phyloP scores from a whole-genome alignment of 352 stramenopile species.

The Phytophthora cactorum region DNA sequence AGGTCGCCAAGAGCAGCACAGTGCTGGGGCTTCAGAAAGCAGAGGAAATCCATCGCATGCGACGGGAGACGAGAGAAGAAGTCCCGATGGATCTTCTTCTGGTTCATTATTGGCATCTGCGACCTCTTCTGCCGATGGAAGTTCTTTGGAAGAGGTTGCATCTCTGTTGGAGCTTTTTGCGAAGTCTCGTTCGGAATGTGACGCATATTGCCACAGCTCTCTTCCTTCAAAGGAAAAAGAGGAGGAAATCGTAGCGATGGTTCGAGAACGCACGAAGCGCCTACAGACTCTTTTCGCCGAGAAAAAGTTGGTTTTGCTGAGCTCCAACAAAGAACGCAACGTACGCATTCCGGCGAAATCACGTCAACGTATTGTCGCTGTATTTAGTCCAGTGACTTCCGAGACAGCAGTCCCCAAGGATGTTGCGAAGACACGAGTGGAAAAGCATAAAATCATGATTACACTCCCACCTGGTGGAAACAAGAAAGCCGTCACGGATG shows the following conservation, averaged over 20 bases:
- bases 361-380: constrained; percentile 75
- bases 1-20: constrained; percentile 23
- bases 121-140: constrained; percentile 21
- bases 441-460: constrained; percentile 91
- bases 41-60: constrained; percentile 19
- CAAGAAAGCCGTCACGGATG: constrained; percentile 78
- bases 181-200: constrained; percentile 69
- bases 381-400: constrained; percentile 70
- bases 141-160: constrained; percentile 50
- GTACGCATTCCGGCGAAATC: constrained; percentile 82
- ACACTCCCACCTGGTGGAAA: constrained; percentile 86
- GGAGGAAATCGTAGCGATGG: constrained; percentile 79
- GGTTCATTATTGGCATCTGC: constrained; percentile 3
- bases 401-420: constrained; percentile 42
- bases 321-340: constrained; percentile 77
- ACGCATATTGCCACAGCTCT: constrained; percentile 73
- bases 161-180: constrained; percentile 74
- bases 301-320: constrained; percentile 73
- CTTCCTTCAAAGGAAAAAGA: constrained; percentile 72
- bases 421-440: constrained; percentile 68
- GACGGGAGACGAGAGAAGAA: constrained; percentile 18
- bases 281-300: constrained; percentile 71
- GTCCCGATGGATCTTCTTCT: constrained; percentile 16
- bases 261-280: constrained; percentile 73
- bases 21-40: constrained; percentile 16